Percentiles rank a stretch among this genome's conserved stretches.
phyloP scores from a whole-genome alignment of 768 basidiomycete species.

The Chlorophyllum brunneum region DNA sequence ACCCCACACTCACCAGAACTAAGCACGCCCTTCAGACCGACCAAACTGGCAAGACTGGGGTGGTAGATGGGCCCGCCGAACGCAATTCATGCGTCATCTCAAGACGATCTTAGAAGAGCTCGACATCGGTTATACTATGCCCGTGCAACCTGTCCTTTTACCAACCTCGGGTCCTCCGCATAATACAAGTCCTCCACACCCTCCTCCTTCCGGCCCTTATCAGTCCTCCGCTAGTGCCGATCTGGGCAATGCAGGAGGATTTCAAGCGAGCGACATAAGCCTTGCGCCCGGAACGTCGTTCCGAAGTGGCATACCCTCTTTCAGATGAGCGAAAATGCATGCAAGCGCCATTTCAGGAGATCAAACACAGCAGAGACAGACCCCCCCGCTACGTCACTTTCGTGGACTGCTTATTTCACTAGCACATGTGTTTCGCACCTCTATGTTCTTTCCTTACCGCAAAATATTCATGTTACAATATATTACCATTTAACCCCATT shows the following conservation, averaged over 20 bases:
- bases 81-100: constrained; percentile 69
- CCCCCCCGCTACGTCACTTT: too few relatives aligned
- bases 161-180: constrained; percentile 28
- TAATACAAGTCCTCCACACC: constrained; percentile 8
- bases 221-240: background rate
- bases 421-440: too few relatives aligned
- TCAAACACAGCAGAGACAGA: too few relatives aligned
- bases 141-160: constrained; percentile 67
- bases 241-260: constrained; percentile 25
- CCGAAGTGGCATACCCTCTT: constrained; percentile 17
- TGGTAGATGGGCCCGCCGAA: constrained; percentile 72
- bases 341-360: too few relatives aligned
- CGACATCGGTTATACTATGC: constrained; percentile 65
- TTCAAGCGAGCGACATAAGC: constrained; percentile 21
- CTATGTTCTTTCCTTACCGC: too few relatives aligned
- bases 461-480: too few relatives aligned
- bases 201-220: constrained; percentile 14
- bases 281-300: constrained; percentile 18
- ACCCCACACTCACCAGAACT: background rate
- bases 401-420: too few relatives aligned
- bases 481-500: too few relatives aligned
- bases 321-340: constrained; percentile 9
- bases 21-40: constrained; percentile 42
- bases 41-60: constrained; percentile 90
- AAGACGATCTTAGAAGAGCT: constrained; percentile 72